Conservation (phyloP, 768 basidiomycete species). For the Coprinopsis marcescibilis region DNA sequence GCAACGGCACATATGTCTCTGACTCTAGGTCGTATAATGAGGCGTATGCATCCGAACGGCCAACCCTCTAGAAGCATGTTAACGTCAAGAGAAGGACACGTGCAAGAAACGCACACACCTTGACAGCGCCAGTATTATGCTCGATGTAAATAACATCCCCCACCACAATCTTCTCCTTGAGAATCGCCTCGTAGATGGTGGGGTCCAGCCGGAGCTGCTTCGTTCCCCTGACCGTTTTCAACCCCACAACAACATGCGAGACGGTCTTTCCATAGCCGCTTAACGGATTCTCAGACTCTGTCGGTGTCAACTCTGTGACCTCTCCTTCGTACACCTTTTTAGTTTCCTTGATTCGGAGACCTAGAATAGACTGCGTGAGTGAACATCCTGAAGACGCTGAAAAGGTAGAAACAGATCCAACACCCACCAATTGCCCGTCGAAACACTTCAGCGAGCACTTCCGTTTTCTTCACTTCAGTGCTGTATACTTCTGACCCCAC, state of each 20-base stretch:
- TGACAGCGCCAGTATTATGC: slow-evolving; percentile 89
- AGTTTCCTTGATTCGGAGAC: slow-evolving; percentile 96
- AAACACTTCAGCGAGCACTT: slow-evolving; percentile 92
- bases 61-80: slow-evolving; percentile 63
- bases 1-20: slow-evolving; percentile 96
- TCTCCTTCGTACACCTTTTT: slow-evolving; percentile 99
- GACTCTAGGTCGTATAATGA: slow-evolving; percentile 97
- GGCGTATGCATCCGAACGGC: slow-evolving; percentile 94
- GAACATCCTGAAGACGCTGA: not conserved
- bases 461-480: slow-evolving; percentile 98
- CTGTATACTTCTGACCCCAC: slow-evolving; percentile 97
- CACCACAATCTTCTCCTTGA: slow-evolving; percentile 94
- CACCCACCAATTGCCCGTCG: slow-evolving; percentile 87
- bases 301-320: slow-evolving; percentile 93
- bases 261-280: slow-evolving; percentile 98
- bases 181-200: slow-evolving; percentile 92
- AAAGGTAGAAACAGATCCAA: not conserved
- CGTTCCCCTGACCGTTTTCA: slow-evolving; percentile 90
- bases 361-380: slow-evolving; percentile 31
- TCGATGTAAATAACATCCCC: slow-evolving; percentile 98
- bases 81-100: slow-evolving; percentile 1
- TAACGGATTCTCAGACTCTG: slow-evolving; percentile 94
- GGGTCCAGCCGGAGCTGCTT: slow-evolving; percentile 95
- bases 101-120: slow-evolving; percentile 44
- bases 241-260: slow-evolving; percentile 93